Percentiles rank a stretch among this genome's conserved stretches.
These are phyloP conservation scores for Trichomonas vaginalis DNA, from an alignment of 208 protist genomes.

Conservation along the genomic window DNA sequence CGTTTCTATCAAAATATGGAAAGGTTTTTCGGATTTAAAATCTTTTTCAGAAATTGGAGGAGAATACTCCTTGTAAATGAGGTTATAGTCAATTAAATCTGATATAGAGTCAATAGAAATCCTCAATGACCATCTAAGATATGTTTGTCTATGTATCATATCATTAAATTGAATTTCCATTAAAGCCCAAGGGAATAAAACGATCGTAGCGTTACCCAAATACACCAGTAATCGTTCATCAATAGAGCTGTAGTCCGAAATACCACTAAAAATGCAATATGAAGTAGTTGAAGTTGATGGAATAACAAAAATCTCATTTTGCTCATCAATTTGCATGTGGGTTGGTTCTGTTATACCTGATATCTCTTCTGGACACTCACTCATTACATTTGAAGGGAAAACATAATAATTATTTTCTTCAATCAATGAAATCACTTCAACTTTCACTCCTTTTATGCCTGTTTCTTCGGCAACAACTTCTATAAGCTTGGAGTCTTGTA, in stretches of 20 bases:
- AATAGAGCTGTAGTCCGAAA: neutral
- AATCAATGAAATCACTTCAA: neutral
- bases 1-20: neutral
- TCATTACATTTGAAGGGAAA: neutral
- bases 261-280: neutral
- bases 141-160: neutral
- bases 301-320: neutral
- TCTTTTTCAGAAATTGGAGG: neutral
- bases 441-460: neutral
- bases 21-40: neutral
- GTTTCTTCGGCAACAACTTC: neutral
- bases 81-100: neutral
- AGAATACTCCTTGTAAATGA: neutral
- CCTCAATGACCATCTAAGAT: neutral
- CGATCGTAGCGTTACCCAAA: neutral
- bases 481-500: neutral
- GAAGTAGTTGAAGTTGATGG: neutral
- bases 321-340: neutral
- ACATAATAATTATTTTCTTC: neutral
- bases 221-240: neutral
- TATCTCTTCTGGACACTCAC: neutral
- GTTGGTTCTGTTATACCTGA: neutral
- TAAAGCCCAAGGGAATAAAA: neutral
- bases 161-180: neutral
- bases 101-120: neutral